Percentiles rank a stretch among this genome's conserved stretches.
phyloP scores from a whole-genome alignment of 805 yeast species.

The Yarrowia divulgata region DNA sequence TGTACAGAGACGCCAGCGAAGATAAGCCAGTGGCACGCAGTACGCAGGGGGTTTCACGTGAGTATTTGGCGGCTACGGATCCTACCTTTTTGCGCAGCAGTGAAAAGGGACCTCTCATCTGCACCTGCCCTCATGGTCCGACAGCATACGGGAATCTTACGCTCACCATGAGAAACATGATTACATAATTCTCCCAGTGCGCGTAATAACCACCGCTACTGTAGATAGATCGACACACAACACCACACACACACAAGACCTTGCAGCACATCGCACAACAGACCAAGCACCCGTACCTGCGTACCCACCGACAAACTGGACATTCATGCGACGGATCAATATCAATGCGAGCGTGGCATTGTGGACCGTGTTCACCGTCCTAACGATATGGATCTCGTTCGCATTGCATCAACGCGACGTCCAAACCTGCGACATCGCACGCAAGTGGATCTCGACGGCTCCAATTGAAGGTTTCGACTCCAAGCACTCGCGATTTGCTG shows the following conservation, averaged over 20 bases:
- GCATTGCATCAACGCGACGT: constrained; percentile 27
- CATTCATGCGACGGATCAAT: constrained; percentile 27
- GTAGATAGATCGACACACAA: no score
- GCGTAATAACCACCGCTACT: no score
- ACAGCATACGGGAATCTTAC: no score
- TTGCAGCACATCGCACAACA: neutral
- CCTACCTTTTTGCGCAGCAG: neutral
- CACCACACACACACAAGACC: neutral
- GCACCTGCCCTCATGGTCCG: no score
- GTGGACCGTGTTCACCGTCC: constrained; percentile 33
- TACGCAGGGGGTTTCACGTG: constrained; percentile 6
- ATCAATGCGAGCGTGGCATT: constrained; percentile 32
- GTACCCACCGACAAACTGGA: neutral
- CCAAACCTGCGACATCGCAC: constrained; percentile 42
- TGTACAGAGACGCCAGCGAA: neutral
- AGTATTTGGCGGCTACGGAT: neutral
- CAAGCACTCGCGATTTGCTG: constrained; percentile 70
- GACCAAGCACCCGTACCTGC: neutral
- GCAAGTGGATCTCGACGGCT: constrained; percentile 45
- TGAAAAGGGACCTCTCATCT: no score
- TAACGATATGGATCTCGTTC: constrained; percentile 33
- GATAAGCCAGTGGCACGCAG: neutral
- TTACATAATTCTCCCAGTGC: constrained; percentile 24
- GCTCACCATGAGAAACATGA: no score
- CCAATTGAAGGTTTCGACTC: constrained; percentile 42